Evolutionary conservation across 768 basidiomycete genomes (phyloP), one percentile per base, ranked within the genome.

Genomic region (Coprinellus aureogranulatus): DNA sequence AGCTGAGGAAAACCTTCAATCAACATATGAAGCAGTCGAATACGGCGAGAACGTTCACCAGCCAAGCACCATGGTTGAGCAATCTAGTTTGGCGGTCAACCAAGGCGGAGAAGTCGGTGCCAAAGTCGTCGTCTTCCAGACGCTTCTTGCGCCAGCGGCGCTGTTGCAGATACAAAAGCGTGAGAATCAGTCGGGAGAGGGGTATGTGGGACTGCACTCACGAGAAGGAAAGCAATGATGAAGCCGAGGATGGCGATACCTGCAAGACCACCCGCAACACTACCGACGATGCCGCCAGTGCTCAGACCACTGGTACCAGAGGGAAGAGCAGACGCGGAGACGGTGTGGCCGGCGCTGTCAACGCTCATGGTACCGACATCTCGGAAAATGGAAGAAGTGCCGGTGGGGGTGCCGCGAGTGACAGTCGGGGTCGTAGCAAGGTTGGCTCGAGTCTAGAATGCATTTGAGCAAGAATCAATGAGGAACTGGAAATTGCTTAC

Each of bases 221-320:
- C 79, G 42, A 79, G 61, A 58, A 79, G 60, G 65, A 72, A 78
- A 22, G 73, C 67, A 57, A 75, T 44, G 57, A 79, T 56, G 50
- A 78, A 71, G 23, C 72, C 72, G 49, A 76, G 54, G 55, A 78
- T 42, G 37, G 73, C 72, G 50, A 73, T 62, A 54, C 75, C 63
- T n/a, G 70, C 55, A 4, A 74, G 70, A 30, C 72, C 57, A 23
- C 71, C 79, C 1, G 67, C 68, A 30, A 82, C 68, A 46, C 72
- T 76, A 23, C 77, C 80, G 11, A 77, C 73, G 47, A 82, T 67
- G 25, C 76, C 65, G n/a, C 79, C 80, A 16, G 76, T 71, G 46
- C 70, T 70, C 46, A 76, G 44, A 9, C 65, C 68, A 22, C 65
- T 61, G 10, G 59, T 55, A 3, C 34, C 20, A 5, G 53, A 50